Base-by-base conservation (phyloP, 2,329 filamentous ascomycete genomes). In the Akanthomyces muscarius region DNA sequence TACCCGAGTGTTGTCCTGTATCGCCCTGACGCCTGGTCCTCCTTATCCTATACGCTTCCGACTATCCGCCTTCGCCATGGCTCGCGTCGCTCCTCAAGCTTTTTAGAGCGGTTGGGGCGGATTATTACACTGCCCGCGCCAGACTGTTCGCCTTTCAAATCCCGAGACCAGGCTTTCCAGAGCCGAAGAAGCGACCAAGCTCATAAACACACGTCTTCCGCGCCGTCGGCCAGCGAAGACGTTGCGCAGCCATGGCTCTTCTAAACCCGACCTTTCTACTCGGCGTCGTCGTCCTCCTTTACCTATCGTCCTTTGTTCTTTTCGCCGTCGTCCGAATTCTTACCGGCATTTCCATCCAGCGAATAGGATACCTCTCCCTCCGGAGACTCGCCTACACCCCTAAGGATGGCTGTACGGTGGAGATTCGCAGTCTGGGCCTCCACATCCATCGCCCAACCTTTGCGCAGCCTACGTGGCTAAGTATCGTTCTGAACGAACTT, bases 401-500 rank as follows among this genome's bases (percentile, higher is more conserved):
- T 33, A 88, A 85, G 75, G 92, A 97, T 84, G 95, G 95, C 69
- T 80, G 97, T 71, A 89, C 89, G 70, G 86, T 99, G 75, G 92
- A 97, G 75, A 88, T 99, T 63, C 88, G 95, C 57, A 91, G 93
- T 57, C 82, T 99, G 59, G 92, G 95, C 51, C 82, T 99, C 69
- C 89, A 91, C 63, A 77, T 98, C 66, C 95, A 99, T 77, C 88
- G 93, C 5, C 95, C 95, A 14, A 98, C 95, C 6, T 98, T 99
- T 76, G 92, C 94, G 53, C 92, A 98, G 74, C 95, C 95, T 51
- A 98, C 96, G 66, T 98, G 94, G 92, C 80, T 97, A 69, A 98
- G 93, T 74, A 82, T 99, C 57, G 90, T 95, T 10, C 78, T 99
- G 64, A 91, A 87, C 70, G 95, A 97, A 72, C 80, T 97, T 56